Percentiles rank a stretch among this genome's conserved stretches.
phyloP scores from a whole-genome alignment of 2,329 filamentous ascomycete genomes.

The Colletotrichum tamarilloi region DNA sequence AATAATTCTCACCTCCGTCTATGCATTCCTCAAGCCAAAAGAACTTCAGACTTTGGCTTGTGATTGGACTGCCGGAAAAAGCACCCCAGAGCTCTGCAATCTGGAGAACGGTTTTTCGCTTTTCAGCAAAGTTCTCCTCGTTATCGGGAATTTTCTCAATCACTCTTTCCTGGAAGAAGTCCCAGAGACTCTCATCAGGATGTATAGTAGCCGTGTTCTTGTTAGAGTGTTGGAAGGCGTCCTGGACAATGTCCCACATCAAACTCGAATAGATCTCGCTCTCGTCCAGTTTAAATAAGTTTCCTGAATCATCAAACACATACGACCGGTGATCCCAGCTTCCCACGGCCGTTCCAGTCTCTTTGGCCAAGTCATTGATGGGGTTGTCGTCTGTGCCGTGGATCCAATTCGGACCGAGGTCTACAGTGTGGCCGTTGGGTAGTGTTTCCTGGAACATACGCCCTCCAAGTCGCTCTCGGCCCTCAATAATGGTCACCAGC shows the following conservation, averaged over 20 bases:
- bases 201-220: conserved; percentile 61
- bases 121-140: conserved; percentile 51
- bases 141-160: conserved; percentile 58
- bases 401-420: conserved; percentile 82
- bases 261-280: conserved; percentile 60
- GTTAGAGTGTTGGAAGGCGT: conserved; percentile 76
- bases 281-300: conserved; percentile 57
- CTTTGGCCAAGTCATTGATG: conserved; percentile 72
- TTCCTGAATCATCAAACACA: conserved; percentile 68
- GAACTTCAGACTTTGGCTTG: conserved; percentile 76
- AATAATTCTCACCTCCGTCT: conserved; percentile 69
- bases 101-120: conserved; percentile 58
- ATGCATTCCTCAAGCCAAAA: conserved; percentile 85
- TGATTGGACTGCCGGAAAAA: conserved; percentile 74
- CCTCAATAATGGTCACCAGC: conserved; percentile 77
- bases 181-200: conserved; percentile 59
- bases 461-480: conserved; percentile 73
- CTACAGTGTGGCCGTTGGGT: conserved; percentile 60
- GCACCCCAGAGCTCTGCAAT: conserved; percentile 76
- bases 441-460: conserved; percentile 66
- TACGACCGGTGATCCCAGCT: conserved; percentile 64
- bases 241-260: conserved; percentile 76
- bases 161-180: conserved; percentile 63
- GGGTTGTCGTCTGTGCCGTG: conserved; percentile 79
- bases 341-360: conserved; percentile 64